A percentile compares a stretch with the other conserved stretches of the same genome.
These are phyloP conservation scores for Tetrahymena thermophila DNA, from an alignment of 73 alveolate genomes.

Conservation along the genomic window DNA sequence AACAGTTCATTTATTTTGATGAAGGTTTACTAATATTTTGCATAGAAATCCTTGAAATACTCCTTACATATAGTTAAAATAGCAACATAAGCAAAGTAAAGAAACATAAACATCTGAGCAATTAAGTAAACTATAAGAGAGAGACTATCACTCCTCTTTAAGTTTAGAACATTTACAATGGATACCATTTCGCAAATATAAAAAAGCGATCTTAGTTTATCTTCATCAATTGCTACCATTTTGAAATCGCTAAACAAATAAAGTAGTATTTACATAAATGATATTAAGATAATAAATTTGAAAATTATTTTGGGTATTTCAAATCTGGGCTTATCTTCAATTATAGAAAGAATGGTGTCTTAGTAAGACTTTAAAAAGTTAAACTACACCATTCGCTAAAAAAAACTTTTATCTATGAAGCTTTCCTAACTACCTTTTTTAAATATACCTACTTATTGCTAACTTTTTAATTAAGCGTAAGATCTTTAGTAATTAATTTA, in stretches of 20 bases:
- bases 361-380: not conserved
- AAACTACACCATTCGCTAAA: not conserved
- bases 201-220: not conserved
- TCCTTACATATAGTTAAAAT: not conserved
- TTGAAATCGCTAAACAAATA: not conserved
- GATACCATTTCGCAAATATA: not conserved
- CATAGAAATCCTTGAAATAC: not conserved
- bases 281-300: not conserved
- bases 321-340: not conserved
- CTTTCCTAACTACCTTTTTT: not conserved
- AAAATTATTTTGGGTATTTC: not conserved
- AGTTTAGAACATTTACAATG: not conserved
- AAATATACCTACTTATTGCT: not conserved
- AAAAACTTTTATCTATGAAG: not conserved
- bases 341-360: not conserved
- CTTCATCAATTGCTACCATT: not conserved
- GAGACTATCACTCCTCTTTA: not conserved
- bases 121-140: not conserved
- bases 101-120: not conserved
- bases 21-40: not conserved
- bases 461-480: too few species aligned
- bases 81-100: not conserved
- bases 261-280: not conserved
- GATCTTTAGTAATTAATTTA: too few species aligned
- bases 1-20: not conserved